Evolutionary conservation across 352 stramenopile species (phyloP), one percentile per base, ranked within the genome.

Genomic region (Phytophthora vignae): DNA sequence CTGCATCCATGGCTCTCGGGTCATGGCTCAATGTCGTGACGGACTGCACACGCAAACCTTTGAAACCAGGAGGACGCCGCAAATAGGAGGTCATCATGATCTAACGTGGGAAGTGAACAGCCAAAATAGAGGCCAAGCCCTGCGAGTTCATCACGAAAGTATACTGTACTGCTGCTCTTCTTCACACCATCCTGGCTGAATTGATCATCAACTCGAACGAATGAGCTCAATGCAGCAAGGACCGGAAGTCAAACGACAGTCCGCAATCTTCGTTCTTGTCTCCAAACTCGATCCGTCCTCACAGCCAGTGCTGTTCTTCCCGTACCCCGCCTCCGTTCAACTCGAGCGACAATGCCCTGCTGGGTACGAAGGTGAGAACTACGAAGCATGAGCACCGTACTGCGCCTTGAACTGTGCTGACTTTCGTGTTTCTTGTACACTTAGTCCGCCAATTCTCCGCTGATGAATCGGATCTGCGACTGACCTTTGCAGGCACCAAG

Each of bases 401-500:
- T 11, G 33, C 15, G 2, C 29, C 8, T 17, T 33, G 1, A 12
- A 15, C 12, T 17, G 22, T 55, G 25, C 50, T 68, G 40, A 57
- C 49, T 36, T 44, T 63, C 7, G 1, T 60, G 36, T 0, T 53
- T 11, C 38, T 17, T 65, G 25, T 31, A 29, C 29, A n/a, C 27
- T 29, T 46, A 90, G 81, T 90, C 19, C 79, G 57, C 5, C 64
- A 83, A 48, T 42, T 87, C 4, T 55, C 58, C 17, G 55, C 17
- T 5, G 52, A 62, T 15, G 71, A 69, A 19, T 57, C 75, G 4
- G 66, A 70, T 36, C 12, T 85, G 27, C 75, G 77, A 6, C 68
- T 92, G 15, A 75, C 71, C 1, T 92, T 90, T n/a, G 68, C 80
- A 7, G 83, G 78, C n/a, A 89, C 83, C 7, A 90, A 90, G 60